phyloP scores from a whole-genome alignment of 805 yeast genomes.

The Starmerella vaccinii region DNA sequence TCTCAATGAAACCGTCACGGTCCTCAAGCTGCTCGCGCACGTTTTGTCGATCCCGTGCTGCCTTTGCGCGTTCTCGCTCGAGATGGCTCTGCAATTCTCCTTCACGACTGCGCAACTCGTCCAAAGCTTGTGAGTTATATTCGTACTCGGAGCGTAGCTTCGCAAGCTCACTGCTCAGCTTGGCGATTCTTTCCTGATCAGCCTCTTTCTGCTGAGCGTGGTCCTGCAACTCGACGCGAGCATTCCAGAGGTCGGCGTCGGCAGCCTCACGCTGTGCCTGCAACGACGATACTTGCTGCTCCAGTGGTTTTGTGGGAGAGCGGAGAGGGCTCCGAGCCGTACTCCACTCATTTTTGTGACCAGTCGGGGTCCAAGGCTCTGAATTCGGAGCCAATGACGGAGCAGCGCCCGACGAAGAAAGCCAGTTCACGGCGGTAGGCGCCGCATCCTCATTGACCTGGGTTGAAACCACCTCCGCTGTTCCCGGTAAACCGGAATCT shows the following conservation, averaged over 20 bases:
- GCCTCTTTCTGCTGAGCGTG: conserved; percentile 23
- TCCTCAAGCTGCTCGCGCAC: conserved; percentile 5
- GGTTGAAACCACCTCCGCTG: neutral
- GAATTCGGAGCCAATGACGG: neutral
- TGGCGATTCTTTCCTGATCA: conserved; percentile 19
- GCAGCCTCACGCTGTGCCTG: conserved; percentile 23
- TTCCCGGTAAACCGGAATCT: neutral
- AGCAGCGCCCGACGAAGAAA: neutral
- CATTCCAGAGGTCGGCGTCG: conserved; percentile 33
- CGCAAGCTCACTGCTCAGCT: conserved; percentile 18
- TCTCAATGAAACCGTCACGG: conserved; percentile 13
- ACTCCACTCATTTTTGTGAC: conserved; percentile 18
- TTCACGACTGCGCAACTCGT: conserved; percentile 24
- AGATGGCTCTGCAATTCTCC: conserved; percentile 2
- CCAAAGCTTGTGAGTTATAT: conserved; percentile 24
- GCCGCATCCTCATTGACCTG: neutral
- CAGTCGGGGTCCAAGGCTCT: conserved; percentile 17
- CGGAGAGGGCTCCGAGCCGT: neutral
- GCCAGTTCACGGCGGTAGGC: conserved; percentile 3
- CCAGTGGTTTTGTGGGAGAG: conserved; percentile 8
- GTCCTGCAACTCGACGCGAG: conserved; percentile 31
- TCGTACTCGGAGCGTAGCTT: conserved; percentile 15
- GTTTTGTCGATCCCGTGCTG: neutral
- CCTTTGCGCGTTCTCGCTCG: conserved; percentile 4
- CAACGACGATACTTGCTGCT: conserved; percentile 13